phyloP scores from a whole-genome alignment of 2,329 filamentous ascomycete genomes.

The Fusarium pseudocircinatum region DNA sequence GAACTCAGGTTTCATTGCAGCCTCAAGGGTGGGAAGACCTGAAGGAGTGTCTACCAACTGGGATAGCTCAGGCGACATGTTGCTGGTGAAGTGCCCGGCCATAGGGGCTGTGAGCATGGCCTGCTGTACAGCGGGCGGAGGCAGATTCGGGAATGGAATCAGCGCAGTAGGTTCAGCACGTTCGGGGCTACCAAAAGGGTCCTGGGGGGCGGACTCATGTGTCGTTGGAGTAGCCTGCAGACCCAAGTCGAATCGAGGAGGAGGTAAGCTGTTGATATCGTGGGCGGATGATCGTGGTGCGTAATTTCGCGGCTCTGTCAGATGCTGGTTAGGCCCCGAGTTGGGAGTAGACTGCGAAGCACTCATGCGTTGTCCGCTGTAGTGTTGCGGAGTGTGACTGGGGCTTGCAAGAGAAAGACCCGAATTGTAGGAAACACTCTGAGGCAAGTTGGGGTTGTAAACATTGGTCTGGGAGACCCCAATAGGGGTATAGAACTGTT shows the following conservation, averaged over 20 bases:
- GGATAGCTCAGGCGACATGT: conserved; percentile 52
- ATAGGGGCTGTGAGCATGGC: conserved; percentile 22
- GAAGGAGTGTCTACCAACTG: conserved; percentile 47
- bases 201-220: background rate
- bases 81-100: conserved; percentile 23
- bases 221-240: conserved; percentile 10
- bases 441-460: conserved; percentile 12
- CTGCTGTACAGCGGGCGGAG: conserved; percentile 15
- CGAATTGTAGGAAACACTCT: conserved; percentile 27
- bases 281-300: conserved; percentile 48
- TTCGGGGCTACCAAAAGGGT: conserved; percentile 31
- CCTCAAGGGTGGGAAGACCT: conserved; percentile 48
- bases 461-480: conserved; percentile 10
- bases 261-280: conserved; percentile 43
- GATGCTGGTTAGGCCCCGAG: conserved; percentile 23
- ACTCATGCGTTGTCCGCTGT: background rate
- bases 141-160: conserved; percentile 13
- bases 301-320: conserved; percentile 56
- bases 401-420: conserved; percentile 29
- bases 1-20: conserved; percentile 50
- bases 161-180: conserved; percentile 3
- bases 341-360: conserved; percentile 18
- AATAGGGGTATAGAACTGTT: conserved; percentile 18
- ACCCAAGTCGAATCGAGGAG: conserved; percentile 51
- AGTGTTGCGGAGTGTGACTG: conserved; percentile 27